Base-by-base conservation (phyloP, 1,284 basidiomycete species). In the Trametes sp. region DNA sequence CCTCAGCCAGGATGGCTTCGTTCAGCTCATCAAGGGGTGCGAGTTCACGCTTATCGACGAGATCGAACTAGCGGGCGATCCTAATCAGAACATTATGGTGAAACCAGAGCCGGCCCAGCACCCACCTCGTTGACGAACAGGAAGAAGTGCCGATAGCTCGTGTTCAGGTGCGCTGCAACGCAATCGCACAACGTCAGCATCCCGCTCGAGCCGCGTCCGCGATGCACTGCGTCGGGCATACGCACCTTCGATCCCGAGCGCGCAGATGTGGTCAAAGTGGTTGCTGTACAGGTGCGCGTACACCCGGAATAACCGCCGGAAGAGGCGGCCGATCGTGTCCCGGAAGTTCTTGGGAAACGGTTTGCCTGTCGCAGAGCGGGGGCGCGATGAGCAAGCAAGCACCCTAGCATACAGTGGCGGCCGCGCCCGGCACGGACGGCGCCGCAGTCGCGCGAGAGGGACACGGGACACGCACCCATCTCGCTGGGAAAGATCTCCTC, bases 201-300 rank as follows among this genome's bases (percentile, higher is more conserved):
- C n/a, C n/a, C n/a, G n/a, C 24, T 26, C 13, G n/a, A 10, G 4
- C 24, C 2, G 13, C 24, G 49, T n/a, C 28, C n/a, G 41, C 11
- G 13, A n/a, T n/a, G 13, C 19, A 4, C 14, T 19, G 14, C 9
- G 2, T 23, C n/a, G n/a, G 14, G 3, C 24, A 4, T 23, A 45
- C 82, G 55, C 68, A 97, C 96, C 96, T 86, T 99, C 98, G 64
- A 99, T 98, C 16, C 96, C 96, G 53, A 99, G 81, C 9, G 97
- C 98, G 77, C 97, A 99, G 64, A 99, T 95, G 74, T 98, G 97
- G 72, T 98, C 97, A 77, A 99, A 99, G 79, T 99, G 98, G 72
- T 96, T 96, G 83, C 97, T 98, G 82, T 99, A 99, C 72, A 99
- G 90, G 77, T 99, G 98, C 24, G 96, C 98, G 74, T 99, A 99